Evolutionary conservation across 108 stramenopile species (phyloP).

Genomic region (Nitzschia sp.): DNA sequence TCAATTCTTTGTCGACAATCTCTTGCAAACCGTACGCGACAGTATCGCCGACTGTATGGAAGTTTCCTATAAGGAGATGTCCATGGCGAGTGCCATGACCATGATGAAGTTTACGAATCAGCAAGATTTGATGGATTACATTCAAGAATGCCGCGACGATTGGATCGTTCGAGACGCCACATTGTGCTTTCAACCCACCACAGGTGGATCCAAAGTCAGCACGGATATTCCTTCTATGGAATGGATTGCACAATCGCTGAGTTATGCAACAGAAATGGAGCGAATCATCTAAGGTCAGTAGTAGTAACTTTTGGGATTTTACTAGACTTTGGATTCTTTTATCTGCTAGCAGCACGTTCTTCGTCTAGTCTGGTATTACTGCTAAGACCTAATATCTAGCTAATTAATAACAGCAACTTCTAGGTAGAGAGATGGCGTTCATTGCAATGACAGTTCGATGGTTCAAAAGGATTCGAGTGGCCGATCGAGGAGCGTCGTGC

Average conservation of each 20-base stretch:
- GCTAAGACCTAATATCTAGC: no score
- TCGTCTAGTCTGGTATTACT: no score
- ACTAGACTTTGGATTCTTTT: no score
- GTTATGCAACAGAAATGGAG: conserved; percentile 92
- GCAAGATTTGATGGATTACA: conserved; percentile 71
- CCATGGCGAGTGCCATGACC: conserved; percentile 61
- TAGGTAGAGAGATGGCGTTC: no score
- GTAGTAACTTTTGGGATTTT: no score
- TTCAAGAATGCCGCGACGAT: conserved; percentile 78
- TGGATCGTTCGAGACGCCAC: conserved; percentile 69
- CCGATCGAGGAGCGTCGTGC: no score
- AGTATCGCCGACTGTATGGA: conserved; percentile 88
- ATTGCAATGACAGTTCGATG: no score
- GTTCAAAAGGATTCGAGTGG: no score
- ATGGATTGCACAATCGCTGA: conserved; percentile 79
- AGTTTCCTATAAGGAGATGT: conserved; percentile 77
- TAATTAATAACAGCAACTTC: no score
- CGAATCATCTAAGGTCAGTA: conserved; percentile 74
- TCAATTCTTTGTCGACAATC: conserved; percentile 77
- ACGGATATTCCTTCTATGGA: conserved; percentile 81
- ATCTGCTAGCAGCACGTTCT: no score
- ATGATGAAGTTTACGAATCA: conserved; percentile 79
- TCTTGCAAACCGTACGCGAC: conserved; percentile 80
- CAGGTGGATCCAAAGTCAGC: conserved; percentile 52
- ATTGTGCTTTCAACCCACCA: conserved; percentile 67